Percentiles rank a stretch among this genome's conserved stretches.
Evolutionary conservation across 202 grass and related monocot species (phyloP).

Genomic region (Panicum hallii): DNA sequence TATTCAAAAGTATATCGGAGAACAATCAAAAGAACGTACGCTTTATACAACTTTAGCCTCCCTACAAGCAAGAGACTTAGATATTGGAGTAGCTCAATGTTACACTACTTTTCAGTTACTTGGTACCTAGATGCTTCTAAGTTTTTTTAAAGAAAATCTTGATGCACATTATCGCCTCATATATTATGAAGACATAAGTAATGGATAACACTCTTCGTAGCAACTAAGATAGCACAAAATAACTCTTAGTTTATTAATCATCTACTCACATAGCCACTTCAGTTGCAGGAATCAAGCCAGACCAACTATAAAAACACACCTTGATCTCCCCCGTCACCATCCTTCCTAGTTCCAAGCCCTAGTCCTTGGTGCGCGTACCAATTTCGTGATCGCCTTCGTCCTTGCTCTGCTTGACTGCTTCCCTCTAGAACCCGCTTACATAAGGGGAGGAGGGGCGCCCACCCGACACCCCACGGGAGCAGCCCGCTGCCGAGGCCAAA

Average conservation of each 20-base stretch:
- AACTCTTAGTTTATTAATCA: not conserved
- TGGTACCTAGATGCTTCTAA: not conserved
- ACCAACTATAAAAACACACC: not conserved
- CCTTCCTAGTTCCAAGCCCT: not conserved
- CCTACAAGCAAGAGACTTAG: not conserved
- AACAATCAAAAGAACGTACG: not conserved
- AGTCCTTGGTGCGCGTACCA: not conserved
- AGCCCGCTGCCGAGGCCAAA: slow-evolving; percentile 22
- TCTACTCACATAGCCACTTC: not conserved
- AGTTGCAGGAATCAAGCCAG: not conserved
- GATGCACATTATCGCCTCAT: not conserved
- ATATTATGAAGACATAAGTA: not conserved
- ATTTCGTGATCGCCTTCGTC: slow-evolving; percentile 1
- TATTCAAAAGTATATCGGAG: not conserved
- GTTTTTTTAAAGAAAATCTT: too few species aligned
- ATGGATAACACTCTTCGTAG: not conserved
- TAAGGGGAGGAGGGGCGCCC: slow-evolving; percentile 1
- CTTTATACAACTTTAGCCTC: too few species aligned
- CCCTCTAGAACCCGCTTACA: slow-evolving; percentile 20
- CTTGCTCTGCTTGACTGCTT: not conserved
- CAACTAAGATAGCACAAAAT: not conserved
- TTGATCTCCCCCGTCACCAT: not conserved
- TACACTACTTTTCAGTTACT: not conserved
- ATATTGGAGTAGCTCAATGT: not conserved
- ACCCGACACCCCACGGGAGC: slow-evolving; percentile 38